Evolutionary conservation across 345 rosid genomes (phyloP).

Genomic region (Syzygium aromaticum): DNA sequence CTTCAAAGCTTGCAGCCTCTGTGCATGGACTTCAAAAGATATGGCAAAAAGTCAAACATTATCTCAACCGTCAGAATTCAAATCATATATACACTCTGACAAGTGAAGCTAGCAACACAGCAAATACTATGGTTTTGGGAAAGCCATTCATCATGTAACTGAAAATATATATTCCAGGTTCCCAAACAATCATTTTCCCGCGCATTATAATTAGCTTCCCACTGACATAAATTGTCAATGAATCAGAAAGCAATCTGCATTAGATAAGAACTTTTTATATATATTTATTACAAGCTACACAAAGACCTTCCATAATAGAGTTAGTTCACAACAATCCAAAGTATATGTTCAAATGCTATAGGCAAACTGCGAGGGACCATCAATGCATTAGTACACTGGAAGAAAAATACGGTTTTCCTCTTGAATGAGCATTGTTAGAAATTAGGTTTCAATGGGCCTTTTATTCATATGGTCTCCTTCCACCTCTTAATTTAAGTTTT

Average conservation of each 20-base stretch:
- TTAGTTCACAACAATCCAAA: not conserved
- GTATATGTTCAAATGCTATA: not conserved
- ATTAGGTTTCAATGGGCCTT: no score
- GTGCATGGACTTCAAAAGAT: constrained; percentile 71
- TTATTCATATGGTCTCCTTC: no score
- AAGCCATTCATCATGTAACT: not conserved
- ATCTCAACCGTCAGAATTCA: not conserved
- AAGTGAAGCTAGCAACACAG: not conserved
- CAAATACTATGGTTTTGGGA: not conserved
- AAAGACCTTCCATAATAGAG: not conserved
- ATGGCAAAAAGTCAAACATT: constrained; percentile 17
- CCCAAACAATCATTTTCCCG: not conserved
- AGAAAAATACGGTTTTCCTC: not conserved
- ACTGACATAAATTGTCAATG: not conserved
- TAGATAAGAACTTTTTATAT: not conserved
- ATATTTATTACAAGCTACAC: not conserved
- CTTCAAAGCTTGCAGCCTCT: constrained; percentile 95
- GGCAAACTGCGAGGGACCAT: not conserved
- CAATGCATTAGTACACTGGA: not conserved
- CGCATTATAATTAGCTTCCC: not conserved
- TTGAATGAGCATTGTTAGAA: not conserved
- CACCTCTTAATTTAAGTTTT: no score
- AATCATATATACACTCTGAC: not conserved
- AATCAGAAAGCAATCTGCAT: not conserved
- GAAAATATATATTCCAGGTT: not conserved